Percentiles rank a stretch among this genome's conserved stretches.
These are phyloP conservation scores for Tephrocybe rancida DNA, from an alignment of 768 basidiomycete genomes.

Conservation along the genomic window DNA sequence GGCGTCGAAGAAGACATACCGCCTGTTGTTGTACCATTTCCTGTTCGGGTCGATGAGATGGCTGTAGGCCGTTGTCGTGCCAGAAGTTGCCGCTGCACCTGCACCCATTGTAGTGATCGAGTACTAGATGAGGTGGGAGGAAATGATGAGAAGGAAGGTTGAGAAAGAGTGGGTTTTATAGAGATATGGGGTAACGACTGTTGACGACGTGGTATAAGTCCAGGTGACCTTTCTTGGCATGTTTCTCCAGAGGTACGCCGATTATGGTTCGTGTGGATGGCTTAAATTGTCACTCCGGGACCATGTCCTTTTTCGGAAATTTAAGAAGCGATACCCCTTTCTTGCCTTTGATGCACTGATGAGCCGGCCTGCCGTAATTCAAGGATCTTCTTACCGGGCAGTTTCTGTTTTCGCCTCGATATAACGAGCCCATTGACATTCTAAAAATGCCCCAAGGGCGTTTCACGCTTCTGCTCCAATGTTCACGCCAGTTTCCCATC, in stretches of 20 bases:
- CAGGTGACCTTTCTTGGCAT: constrained; percentile 32
- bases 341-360: background rate
- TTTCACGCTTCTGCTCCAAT: background rate
- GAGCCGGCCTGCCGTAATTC: background rate
- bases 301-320: constrained; percentile 10
- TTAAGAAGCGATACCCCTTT: background rate
- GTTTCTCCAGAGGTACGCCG: constrained; percentile 50
- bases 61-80: constrained; percentile 37
- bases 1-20: constrained; percentile 34
- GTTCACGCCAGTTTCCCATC: background rate
- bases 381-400: background rate
- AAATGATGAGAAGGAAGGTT: constrained; percentile 30
- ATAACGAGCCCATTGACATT: too few species aligned
- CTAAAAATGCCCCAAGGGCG: too few species aligned
- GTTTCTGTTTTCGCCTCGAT: background rate
- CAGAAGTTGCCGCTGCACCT: constrained; percentile 44
- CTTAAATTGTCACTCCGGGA: background rate
- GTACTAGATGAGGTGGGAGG: constrained; percentile 25
- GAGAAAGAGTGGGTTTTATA: constrained; percentile 35
- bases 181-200: constrained; percentile 10
- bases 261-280: constrained; percentile 8
- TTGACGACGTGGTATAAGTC: constrained; percentile 23
- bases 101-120: constrained; percentile 51
- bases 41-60: constrained; percentile 66
- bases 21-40: constrained; percentile 78